phyloP scores from a whole-genome alignment of 2,329 filamentous ascomycete genomes.

The Daldinia sp. region DNA sequence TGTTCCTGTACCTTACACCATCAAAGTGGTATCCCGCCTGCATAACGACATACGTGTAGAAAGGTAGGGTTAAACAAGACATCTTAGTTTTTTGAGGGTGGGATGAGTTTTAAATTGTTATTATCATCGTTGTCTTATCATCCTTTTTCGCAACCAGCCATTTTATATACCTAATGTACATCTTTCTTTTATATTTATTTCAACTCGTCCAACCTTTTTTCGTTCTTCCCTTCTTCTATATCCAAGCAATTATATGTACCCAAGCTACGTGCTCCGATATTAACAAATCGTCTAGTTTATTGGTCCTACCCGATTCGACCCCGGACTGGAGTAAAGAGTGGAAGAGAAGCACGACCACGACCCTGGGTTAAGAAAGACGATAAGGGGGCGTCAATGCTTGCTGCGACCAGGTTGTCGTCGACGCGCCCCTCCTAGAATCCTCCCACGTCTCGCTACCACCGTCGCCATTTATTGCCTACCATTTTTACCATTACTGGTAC shows the following conservation, averaged over 20 bases:
- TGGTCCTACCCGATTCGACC: constrained; percentile 12
- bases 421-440: constrained; percentile 36
- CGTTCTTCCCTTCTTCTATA: background rate
- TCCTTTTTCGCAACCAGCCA: background rate
- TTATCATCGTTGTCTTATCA: constrained; percentile 1
- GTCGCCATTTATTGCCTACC: constrained; percentile 18
- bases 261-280: constrained; percentile 33
- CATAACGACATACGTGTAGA: constrained; percentile 11
- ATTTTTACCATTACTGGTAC: background rate
- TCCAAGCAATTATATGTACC: background rate
- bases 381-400: constrained; percentile 38
- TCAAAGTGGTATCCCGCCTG: constrained; percentile 26
- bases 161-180: background rate
- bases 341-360: constrained; percentile 10
- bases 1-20: constrained; percentile 34
- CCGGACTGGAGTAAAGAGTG: constrained; percentile 17
- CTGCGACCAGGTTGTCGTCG: constrained; percentile 38
- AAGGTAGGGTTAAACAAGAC: constrained; percentile 32
- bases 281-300: constrained; percentile 31
- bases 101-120: constrained; percentile 16
- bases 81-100: constrained; percentile 13
- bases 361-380: constrained; percentile 16
- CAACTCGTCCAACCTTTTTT: background rate
- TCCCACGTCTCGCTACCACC: constrained; percentile 31
- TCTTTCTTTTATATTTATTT: background rate